Conservation (phyloP, 2,329 filamentous ascomycete species). For the Coleophoma crateriformis region DNA sequence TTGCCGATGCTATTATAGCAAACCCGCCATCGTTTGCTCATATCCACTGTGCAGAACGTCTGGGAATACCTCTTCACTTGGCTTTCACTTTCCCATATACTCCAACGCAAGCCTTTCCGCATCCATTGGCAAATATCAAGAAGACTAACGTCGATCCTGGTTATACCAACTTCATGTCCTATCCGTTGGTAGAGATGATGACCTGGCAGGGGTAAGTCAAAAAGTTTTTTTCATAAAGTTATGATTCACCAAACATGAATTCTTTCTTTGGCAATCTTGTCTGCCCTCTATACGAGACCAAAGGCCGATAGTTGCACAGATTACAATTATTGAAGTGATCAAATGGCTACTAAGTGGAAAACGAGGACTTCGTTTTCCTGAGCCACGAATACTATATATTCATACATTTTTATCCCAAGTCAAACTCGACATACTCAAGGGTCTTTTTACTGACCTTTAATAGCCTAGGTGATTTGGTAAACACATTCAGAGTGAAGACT, state of each 20-base stretch:
- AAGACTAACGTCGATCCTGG: conserved; percentile 64
- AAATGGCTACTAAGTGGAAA: no score
- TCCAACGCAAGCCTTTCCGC: conserved; percentile 64
- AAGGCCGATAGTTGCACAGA: no score
- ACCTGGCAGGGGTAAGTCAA: conserved; percentile 70
- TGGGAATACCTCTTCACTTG: conserved; percentile 73
- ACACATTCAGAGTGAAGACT: conserved; percentile 65
- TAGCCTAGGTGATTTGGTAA: conserved; percentile 67
- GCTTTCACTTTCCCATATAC: conserved; percentile 89
- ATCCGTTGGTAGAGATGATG: conserved; percentile 78
- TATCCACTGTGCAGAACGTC: conserved; percentile 71
- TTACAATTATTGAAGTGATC: no score
- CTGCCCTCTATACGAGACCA: no score
- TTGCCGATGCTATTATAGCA: conserved; percentile 78
- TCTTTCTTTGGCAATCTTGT: no score
- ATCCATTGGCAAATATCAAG: conserved; percentile 73
- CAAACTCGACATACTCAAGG: no score
- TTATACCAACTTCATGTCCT: conserved; percentile 77
- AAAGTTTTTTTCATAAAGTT: no score
- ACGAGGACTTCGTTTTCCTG: no score
- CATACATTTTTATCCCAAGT: no score
- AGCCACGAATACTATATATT: no score
- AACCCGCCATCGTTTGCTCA: conserved; percentile 78
- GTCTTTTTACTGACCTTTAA: no score
- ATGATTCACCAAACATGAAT: no score